phyloP scores from a whole-genome alignment of 2,329 filamentous ascomycete genomes.

The Penicillium freii region DNA sequence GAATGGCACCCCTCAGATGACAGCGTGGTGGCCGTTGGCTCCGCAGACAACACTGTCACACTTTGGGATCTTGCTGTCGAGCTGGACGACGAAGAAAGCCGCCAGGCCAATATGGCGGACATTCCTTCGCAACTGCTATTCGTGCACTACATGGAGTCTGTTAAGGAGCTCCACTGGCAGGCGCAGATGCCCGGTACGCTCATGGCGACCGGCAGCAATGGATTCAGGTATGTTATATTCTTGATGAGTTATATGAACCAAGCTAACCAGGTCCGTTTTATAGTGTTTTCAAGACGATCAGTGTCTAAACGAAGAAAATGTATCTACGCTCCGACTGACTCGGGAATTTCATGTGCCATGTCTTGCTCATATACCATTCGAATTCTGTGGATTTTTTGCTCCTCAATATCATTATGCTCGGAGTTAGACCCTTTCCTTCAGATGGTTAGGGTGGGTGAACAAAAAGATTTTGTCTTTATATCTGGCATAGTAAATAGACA shows the following conservation, averaged over 20 bases:
- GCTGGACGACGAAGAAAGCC: slow-evolving; percentile 93
- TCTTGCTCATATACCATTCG: slow-evolving; percentile 30
- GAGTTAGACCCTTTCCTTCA: slow-evolving; percentile 17
- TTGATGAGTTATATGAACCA: background rate
- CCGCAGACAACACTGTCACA: slow-evolving; percentile 90
- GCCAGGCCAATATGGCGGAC: slow-evolving; percentile 80
- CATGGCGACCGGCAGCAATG: slow-evolving; percentile 83
- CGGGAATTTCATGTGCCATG: slow-evolving; percentile 28
- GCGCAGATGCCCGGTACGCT: slow-evolving; percentile 88
- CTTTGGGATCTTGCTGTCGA: slow-evolving; percentile 97
- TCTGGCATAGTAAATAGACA: slow-evolving; percentile 12
- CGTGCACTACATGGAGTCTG: slow-evolving; percentile 91
- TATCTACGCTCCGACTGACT: slow-evolving; percentile 10
- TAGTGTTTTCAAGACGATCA: slow-evolving; percentile 79
- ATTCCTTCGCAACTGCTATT: slow-evolving; percentile 94
- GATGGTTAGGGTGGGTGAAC: slow-evolving; percentile 14
- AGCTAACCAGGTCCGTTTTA: slow-evolving; percentile 19
- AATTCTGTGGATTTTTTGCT: slow-evolving; percentile 19
- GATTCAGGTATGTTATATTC: slow-evolving; percentile 62
- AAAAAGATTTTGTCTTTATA: slow-evolving; percentile 16
- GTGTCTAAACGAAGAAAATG: slow-evolving; percentile 54
- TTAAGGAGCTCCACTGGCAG: slow-evolving; percentile 97
- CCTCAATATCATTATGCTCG: slow-evolving; percentile 17
- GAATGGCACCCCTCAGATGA: slow-evolving; percentile 99
- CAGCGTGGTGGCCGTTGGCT: slow-evolving; percentile 88